A percentile compares a stretch with the other conserved stretches of the same genome.
Evolutionary conservation across 108 stramenopile genomes (phyloP).

Genomic region (Skeletonema marinoi): DNA sequence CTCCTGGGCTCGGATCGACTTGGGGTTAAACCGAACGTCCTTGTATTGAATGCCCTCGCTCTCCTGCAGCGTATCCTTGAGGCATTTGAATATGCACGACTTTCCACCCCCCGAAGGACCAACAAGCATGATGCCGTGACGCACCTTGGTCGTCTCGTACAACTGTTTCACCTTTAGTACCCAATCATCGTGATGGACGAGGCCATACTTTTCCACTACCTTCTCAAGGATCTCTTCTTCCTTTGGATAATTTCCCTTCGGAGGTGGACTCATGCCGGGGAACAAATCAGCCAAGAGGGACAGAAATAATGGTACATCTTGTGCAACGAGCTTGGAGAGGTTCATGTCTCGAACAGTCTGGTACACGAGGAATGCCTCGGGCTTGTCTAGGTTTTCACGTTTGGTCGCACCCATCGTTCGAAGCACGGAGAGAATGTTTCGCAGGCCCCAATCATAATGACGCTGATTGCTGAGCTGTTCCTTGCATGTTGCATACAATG

Average conservation of each 20-base stretch:
- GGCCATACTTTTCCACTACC: constrained; percentile 63
- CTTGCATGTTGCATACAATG: constrained; percentile 87
- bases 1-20: constrained; percentile 90
- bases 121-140: constrained; percentile 93
- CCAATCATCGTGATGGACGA: constrained; percentile 74
- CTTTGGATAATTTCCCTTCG: constrained; percentile 81
- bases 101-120: constrained; percentile 92
- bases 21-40: constrained; percentile 86
- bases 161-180: constrained; percentile 88
- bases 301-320: constrained; percentile 92
- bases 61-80: constrained; percentile 77
- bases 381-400: constrained; percentile 75
- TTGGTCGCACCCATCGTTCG: constrained; percentile 90
- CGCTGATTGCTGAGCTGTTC: constrained; percentile 89
- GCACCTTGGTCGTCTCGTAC: constrained; percentile 76
- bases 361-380: constrained; percentile 85
- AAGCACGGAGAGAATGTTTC: constrained; percentile 90
- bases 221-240: constrained; percentile 68
- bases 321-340: constrained; percentile 89
- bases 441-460: constrained; percentile 92
- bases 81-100: constrained; percentile 82
- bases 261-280: constrained; percentile 73
- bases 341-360: constrained; percentile 94
- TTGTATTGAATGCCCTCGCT: constrained; percentile 75
- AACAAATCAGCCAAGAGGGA: constrained; percentile 89